Percentiles rank a stretch among this genome's conserved stretches.
Conservation (phyloP, 345 rosid genomes). For the Iberis pinnata region DNA sequence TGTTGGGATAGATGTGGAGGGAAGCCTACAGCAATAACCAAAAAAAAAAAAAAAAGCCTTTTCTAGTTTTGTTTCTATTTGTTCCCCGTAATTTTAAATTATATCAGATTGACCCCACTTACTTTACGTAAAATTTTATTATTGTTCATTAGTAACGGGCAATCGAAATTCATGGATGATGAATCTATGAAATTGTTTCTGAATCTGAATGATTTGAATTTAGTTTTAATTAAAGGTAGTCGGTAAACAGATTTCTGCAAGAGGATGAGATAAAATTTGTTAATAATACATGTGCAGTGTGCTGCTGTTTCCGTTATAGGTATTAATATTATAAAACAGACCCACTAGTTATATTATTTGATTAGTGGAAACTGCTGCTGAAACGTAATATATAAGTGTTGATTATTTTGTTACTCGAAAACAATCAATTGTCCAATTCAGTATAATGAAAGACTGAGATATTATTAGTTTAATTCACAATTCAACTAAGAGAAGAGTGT, state of each 20-base stretch:
- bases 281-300: slow-evolving; percentile 27
- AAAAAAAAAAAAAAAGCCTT: neutral
- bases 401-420: too few relatives aligned
- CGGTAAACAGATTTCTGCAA: slow-evolving; percentile 28
- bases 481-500: too few relatives aligned
- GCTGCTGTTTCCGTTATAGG: slow-evolving; percentile 27
- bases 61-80: slow-evolving; percentile 19
- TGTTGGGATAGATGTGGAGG: slow-evolving; percentile 72
- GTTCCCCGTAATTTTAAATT: slow-evolving; percentile 18
- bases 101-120: slow-evolving; percentile 25
- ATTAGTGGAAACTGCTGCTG: too few relatives aligned
- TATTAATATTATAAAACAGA: slow-evolving; percentile 5
- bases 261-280: slow-evolving; percentile 10
- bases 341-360: too few relatives aligned
- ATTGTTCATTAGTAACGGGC: slow-evolving; percentile 14
- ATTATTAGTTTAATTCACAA: too few relatives aligned
- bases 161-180: too few relatives aligned
- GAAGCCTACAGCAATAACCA: slow-evolving; percentile 31
- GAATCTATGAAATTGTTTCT: neutral
- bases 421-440: too few relatives aligned
- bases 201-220: slow-evolving; percentile 12
- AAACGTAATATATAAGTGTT: too few relatives aligned
- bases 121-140: slow-evolving; percentile 4
- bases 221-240: slow-evolving; percentile 11
- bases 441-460: too few relatives aligned